These are phyloP conservation scores for Santalum album DNA, from an alignment of 164 flowering plant genomes.

Conservation along the genomic window DNA sequence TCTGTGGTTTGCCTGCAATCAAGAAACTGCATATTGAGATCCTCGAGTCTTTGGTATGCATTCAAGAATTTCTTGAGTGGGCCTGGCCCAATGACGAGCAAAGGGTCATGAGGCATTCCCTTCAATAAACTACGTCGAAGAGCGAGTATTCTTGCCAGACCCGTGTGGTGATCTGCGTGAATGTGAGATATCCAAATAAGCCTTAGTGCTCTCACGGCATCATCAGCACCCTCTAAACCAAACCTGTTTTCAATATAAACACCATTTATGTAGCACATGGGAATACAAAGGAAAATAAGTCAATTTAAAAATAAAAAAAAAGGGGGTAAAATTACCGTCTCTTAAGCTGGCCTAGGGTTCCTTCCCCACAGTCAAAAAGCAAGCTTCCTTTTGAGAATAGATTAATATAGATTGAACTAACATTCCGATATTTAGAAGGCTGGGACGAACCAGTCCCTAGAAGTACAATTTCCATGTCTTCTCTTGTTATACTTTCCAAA, in stretches of 20 bases:
- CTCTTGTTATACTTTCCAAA: conserved; percentile 73
- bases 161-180: conserved; percentile 97
- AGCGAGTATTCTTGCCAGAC: conserved; percentile 90
- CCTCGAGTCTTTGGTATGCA: conserved; percentile 89
- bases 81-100: conserved; percentile 81
- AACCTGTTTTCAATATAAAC: conserved; percentile 32
- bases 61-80: conserved; percentile 69
- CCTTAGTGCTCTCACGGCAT: conserved; percentile 53
- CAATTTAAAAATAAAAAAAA: background rate
- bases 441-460: conserved; percentile 97
- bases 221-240: conserved; percentile 79
- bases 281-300: background rate
- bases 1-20: conserved; percentile 70
- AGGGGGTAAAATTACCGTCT: conserved; percentile 68
- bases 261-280: background rate
- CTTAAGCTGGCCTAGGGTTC: conserved; percentile 92
- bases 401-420: conserved; percentile 73
- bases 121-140: conserved; percentile 55
- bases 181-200: conserved; percentile 97
- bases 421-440: conserved; percentile 96
- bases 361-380: conserved; percentile 96
- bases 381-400: conserved; percentile 87
- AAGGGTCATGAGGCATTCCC: conserved; percentile 60
- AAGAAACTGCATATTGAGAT: conserved; percentile 82
- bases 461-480: conserved; percentile 90